Base-by-base conservation (phyloP, 495 filamentous ascomycete genomes). In the Rusavskia elegans region DNA sequence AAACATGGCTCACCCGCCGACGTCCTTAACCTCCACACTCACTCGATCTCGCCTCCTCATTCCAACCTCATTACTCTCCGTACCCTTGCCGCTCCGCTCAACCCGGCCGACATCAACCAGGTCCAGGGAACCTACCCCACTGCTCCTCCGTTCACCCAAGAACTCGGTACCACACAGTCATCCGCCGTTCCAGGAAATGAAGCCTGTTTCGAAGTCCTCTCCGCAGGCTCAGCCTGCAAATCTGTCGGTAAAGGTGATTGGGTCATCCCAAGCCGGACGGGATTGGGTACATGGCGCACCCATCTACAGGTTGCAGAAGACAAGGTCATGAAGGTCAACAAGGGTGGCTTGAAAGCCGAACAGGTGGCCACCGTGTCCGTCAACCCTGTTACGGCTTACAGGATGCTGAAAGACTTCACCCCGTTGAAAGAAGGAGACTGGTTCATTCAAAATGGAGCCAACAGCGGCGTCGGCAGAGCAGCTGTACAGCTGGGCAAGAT, bases 381-480 rank as follows among this genome's bases (percentile, higher is more conserved):
- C 14, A 98, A 98, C 62, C 92, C 92, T 4, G 87, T 86, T 56
- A 92, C 87, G 6, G 92, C 89, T 6, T 96, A 89, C 66, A 76
- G 88, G 27, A 90, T 97, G 86, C 73, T 98, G 53, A 79, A 77
- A 53, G 88, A 93, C 63, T 95, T 89, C 62, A 82, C 78, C 40
- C 69, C 66, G 64, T 60, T 76, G 65, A 64, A 76, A 59, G 78
- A 82, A 49, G 85, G 85, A 13, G 77, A 84, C 35, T 98, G 93
- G 93, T 83, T 94, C 55, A 72, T 97, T 37, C 93, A 98, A 71
- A 98, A 98, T 59, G 93, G 92, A 2, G 92, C 92, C 9, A 98
- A 98, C 62, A 82, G 76, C 48, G 93, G 88, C 1, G 92, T 97
- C 21, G 92, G 92, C 5, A 68, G 92, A 32, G 83, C 87, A 9